Percentiles rank a stretch among this genome's conserved stretches.
Evolutionary conservation across 805 yeast genomes (phyloP).

Genomic region (Yarrowia sp.): DNA sequence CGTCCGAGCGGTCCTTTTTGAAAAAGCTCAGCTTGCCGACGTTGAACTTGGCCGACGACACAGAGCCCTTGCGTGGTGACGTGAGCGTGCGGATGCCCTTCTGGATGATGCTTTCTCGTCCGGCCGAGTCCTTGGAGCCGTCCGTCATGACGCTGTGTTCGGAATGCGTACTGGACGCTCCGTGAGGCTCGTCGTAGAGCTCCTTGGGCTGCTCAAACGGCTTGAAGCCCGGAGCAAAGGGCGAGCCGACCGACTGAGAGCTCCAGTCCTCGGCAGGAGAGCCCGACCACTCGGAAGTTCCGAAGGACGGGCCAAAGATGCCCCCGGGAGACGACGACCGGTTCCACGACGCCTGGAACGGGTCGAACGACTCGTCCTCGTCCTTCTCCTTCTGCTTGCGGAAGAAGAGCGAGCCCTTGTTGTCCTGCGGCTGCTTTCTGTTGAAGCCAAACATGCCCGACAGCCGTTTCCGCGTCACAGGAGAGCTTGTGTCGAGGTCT

Average conservation of each 20-base stretch:
- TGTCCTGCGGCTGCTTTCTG: too few species aligned
- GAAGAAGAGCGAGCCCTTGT: constrained; percentile 6
- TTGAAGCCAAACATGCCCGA: constrained; percentile 20
- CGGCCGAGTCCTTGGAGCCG: constrained; percentile 15
- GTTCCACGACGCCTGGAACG: constrained; percentile 17
- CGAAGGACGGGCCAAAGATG: constrained; percentile 1
- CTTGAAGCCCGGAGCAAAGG: background rate
- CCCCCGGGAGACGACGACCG: constrained; percentile 4
- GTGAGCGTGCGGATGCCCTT: constrained; percentile 17
- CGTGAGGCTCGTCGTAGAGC: background rate
- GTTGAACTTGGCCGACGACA: constrained; percentile 10
- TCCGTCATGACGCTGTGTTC: constrained; percentile 4
- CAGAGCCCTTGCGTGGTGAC: background rate
- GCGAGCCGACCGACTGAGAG: background rate
- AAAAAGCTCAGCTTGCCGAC: constrained; percentile 19
- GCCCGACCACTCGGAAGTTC: constrained; percentile 13
- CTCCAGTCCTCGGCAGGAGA: constrained; percentile 6
- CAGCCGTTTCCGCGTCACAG: background rate
- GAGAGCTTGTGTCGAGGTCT: constrained; percentile 5
- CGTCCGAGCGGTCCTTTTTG: constrained; percentile 4
- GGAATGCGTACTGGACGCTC: background rate
- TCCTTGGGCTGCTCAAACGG: background rate
- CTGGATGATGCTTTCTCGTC: constrained; percentile 15
- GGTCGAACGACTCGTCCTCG: constrained; percentile 6
- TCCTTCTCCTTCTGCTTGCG: constrained; percentile 12